Base-by-base conservation (phyloP, 2,329 filamentous ascomycete genomes). In the Aspergillus hortae region DNA sequence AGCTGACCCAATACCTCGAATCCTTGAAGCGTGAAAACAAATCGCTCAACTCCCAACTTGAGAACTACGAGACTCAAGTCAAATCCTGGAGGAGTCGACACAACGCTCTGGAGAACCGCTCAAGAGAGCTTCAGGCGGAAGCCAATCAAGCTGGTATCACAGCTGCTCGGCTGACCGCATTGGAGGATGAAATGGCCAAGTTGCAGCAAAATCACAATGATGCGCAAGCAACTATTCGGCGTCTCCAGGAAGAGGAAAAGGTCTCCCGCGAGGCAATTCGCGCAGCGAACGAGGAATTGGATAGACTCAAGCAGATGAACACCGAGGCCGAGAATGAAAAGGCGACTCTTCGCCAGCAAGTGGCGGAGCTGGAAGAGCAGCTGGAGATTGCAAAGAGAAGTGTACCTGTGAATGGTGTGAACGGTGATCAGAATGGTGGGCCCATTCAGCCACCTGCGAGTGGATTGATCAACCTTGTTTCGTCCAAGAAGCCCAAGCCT, bases 61-160 rank as follows among this genome's bases (percentile, higher is more conserved):
- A 96, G 73, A 96, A 89, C 71, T 96, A 97, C 76, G 92, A 99
- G 71, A 87, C 82, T 61, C 94, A 99, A 74, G 86, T 99, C 76
- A 95, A 95, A 73, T 95, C 90, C 25, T 96, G 92, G 90, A 91
- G 95, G 77, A 91, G 84, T 63, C 85, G 92, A 59, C 90, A 96
- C 74, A 96, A 92, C 65, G 87, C 89, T 19, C 80, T 97, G 58
- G 94, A 99, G 74, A 86, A 86, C 49, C 84, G 92, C 51, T 88
- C 92, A 44, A 96, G 95, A 76, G 94, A 99, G 69, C 80, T 99
- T 50, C 94, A 99, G 73, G 87, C 88, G 32, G 94, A 99, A 73
- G 94, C 94, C 55, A 99, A 99, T 73, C 92, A 97, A 75, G 94
- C 92, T 49, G 94, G 94, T 74, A 96, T 97, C 65, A 90, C 89